A percentile compares a stretch with the other conserved stretches of the same genome.
Conservation (phyloP, 129 eudicot species). For the Calendula officinalis region DNA sequence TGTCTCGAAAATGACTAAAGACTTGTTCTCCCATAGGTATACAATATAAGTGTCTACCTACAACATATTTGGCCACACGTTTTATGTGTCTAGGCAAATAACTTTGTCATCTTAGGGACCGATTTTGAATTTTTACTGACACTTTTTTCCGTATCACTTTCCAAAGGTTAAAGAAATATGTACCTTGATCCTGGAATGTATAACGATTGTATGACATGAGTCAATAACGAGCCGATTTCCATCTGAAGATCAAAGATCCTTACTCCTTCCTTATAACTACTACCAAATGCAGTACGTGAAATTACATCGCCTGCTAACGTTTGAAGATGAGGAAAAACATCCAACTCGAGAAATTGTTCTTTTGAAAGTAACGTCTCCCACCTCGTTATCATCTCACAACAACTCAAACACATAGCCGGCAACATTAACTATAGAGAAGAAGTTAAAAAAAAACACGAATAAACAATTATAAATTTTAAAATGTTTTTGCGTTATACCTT, state of each 20-base stretch:
- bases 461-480: background rate
- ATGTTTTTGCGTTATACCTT: conserved; percentile 25
- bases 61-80: too few species aligned
- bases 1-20: too few species aligned
- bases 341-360: conserved; percentile 22
- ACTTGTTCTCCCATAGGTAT: too few species aligned
- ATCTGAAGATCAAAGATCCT: conserved; percentile 46
- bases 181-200: conserved; percentile 64
- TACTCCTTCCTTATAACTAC: conserved; percentile 52
- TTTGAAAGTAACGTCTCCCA: conserved; percentile 22
- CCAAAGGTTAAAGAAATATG: background rate
- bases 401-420: conserved; percentile 36
- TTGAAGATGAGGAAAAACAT: conserved; percentile 33
- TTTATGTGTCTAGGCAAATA: too few species aligned
- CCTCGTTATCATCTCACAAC: conserved; percentile 27
- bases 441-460: background rate
- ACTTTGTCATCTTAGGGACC: too few species aligned
- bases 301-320: conserved; percentile 50
- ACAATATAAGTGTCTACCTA: too few species aligned
- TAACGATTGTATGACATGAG: conserved; percentile 42
- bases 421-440: conserved; percentile 32
- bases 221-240: conserved; percentile 32
- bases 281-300: conserved; percentile 55
- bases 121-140: too few species aligned
- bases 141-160: too few species aligned